Conservation (phyloP, 176 grass and related monocot species). For the Melocanna baccifera region DNA sequence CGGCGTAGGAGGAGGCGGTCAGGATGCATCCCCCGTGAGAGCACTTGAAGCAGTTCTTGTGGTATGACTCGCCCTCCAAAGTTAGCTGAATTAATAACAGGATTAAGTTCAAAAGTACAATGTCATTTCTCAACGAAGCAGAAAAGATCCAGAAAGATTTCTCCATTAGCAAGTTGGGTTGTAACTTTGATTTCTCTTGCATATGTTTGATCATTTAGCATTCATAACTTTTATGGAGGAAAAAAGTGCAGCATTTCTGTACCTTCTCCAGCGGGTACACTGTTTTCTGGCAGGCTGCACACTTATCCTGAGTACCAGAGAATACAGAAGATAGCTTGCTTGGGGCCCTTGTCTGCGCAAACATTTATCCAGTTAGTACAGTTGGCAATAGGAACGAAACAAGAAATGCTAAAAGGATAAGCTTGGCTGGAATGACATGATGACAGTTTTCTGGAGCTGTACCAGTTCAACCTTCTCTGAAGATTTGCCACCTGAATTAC, state of each 20-base stretch:
- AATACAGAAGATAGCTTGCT: constrained; percentile 86
- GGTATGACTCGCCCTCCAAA: constrained; percentile 76
- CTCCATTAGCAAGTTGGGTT: background rate
- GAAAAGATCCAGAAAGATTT: background rate
- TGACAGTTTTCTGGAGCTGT: background rate
- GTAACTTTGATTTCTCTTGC: background rate
- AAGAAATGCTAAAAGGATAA: background rate
- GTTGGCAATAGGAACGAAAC: background rate
- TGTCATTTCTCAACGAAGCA: background rate
- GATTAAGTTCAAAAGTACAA: background rate
- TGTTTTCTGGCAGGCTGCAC: constrained; percentile 76
- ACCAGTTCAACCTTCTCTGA: constrained; percentile 69
- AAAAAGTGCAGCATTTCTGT: background rate
- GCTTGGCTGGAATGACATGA: background rate
- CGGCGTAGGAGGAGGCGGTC: constrained; percentile 83
- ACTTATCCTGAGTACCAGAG: constrained; percentile 89
- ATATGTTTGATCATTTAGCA: background rate
- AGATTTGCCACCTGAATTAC: constrained; percentile 48
- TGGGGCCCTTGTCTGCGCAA: constrained; percentile 62
- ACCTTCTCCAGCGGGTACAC: constrained; percentile 98
- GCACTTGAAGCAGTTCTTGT: constrained; percentile 96
- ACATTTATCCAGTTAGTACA: constrained; percentile 1
- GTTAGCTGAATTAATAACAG: constrained; percentile 50
- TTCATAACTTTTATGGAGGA: background rate
- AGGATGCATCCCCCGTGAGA: constrained; percentile 79